Conservation (phyloP, 139 green algal genomes). For the Pleodorina starrii region DNA sequence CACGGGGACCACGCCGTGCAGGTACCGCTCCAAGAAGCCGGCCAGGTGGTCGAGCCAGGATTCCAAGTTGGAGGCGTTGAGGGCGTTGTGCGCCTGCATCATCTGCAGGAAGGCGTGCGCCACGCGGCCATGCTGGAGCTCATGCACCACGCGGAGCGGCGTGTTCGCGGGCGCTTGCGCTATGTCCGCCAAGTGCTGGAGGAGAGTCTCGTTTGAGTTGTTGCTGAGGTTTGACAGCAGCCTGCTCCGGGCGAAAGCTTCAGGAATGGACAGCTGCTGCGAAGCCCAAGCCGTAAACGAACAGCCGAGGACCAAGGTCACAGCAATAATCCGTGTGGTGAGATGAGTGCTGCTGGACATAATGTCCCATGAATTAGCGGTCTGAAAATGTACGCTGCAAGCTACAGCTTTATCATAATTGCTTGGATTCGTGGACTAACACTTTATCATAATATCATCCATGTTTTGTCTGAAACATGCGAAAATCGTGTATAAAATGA, state of each 20-base stretch:
- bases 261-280: not conserved
- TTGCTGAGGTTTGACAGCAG: not conserved
- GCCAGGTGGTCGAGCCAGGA: not conserved
- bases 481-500: no score
- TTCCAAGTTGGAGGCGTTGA: not conserved
- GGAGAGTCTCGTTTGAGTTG: not conserved
- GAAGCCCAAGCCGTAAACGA: not conserved
- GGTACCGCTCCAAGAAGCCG: constrained; percentile 2
- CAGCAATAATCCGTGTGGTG: not conserved
- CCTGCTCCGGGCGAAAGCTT: not conserved
- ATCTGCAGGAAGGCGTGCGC: not conserved
- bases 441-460: no score
- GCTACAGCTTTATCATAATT: no score
- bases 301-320: not conserved
- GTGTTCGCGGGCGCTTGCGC: not conserved
- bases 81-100: not conserved
- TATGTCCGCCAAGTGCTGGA: not conserved
- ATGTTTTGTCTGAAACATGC: no score
- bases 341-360: not conserved
- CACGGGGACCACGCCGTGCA: not conserved
- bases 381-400: no score
- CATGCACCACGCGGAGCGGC: not conserved
- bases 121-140: not conserved
- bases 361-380: not conserved
- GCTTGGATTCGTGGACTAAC: no score